These are phyloP conservation scores for Aspergillaceae sp. DNA, from an alignment of 2,329 filamentous ascomycete species.

Conservation along the genomic window DNA sequence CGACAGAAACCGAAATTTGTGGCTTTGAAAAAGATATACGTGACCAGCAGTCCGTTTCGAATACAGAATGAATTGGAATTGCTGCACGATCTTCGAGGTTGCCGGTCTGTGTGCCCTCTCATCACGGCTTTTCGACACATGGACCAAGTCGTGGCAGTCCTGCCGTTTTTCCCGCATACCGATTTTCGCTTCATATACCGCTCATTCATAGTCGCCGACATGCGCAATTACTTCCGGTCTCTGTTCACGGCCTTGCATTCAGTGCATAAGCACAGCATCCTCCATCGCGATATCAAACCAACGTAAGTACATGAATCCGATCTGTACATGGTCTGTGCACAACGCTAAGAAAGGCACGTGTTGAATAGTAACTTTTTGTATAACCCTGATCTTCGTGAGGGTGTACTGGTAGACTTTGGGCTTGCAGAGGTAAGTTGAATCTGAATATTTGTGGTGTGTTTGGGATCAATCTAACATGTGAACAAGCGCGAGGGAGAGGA, in stretches of 20 bases:
- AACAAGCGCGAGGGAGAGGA: constrained; percentile 48
- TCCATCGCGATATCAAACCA: constrained; percentile 94
- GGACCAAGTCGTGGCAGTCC: constrained; percentile 88
- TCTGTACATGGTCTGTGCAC: constrained; percentile 11
- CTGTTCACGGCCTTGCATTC: constrained; percentile 76
- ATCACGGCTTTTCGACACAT: constrained; percentile 94
- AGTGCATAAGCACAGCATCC: constrained; percentile 74
- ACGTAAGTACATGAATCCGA: constrained; percentile 44
- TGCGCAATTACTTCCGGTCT: constrained; percentile 80
- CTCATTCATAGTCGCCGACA: constrained; percentile 75
- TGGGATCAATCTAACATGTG: background rate
- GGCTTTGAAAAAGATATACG: constrained; percentile 98
- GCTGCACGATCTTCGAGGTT: constrained; percentile 75
- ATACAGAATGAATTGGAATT: constrained; percentile 96
- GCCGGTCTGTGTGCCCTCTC: constrained; percentile 79
- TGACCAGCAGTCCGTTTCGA: constrained; percentile 85
- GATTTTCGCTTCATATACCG: constrained; percentile 91
- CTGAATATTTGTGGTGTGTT: background rate
- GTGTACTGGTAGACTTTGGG: constrained; percentile 98
- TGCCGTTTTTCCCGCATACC: constrained; percentile 91
- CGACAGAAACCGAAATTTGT: constrained; percentile 64
- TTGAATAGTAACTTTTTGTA: constrained; percentile 68
- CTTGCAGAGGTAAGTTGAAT: constrained; percentile 59
- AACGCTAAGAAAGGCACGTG: constrained; percentile 6
- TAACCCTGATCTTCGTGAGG: constrained; percentile 63